These are phyloP conservation scores for Leishmania tropica DNA, from an alignment of 208 protist species.

Conservation along the genomic window DNA sequence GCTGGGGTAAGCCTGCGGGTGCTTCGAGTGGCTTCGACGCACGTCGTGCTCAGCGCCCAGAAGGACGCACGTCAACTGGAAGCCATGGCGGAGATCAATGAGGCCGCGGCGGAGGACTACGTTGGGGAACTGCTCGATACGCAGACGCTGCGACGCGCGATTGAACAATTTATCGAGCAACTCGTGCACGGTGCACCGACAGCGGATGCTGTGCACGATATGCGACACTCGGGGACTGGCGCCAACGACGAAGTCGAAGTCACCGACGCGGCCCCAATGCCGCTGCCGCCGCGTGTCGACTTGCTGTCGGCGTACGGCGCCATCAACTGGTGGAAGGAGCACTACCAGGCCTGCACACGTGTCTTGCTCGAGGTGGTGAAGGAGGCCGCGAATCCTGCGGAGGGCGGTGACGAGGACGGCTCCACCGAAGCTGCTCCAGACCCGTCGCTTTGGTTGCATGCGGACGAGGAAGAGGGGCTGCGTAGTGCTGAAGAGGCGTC, in stretches of 20 bases:
- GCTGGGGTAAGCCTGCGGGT: constrained; percentile 75
- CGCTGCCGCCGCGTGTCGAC: constrained; percentile 50
- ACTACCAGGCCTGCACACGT: constrained; percentile 61
- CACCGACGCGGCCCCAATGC: not conserved
- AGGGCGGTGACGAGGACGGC: not conserved
- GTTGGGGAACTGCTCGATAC: constrained; percentile 33
- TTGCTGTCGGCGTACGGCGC: constrained; percentile 35
- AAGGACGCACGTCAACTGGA: constrained; percentile 34
- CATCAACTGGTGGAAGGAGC: constrained; percentile 55
- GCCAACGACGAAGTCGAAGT: not conserved
- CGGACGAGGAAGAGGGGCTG: not conserved
- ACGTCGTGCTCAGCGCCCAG: constrained; percentile 42
- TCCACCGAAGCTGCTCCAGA: not conserved
- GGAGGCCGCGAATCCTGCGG: constrained; percentile 9
- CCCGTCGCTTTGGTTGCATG: not conserved
- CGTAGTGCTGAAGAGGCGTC: constrained; percentile 2
- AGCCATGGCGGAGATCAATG: constrained; percentile 18
- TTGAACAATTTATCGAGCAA: constrained; percentile 25
- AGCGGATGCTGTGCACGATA: not conserved
- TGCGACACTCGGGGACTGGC: not conserved
- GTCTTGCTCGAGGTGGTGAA: constrained; percentile 50
- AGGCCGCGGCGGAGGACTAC: constrained; percentile 31
- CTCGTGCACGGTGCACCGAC: constrained; percentile 24
- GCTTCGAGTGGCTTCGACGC: constrained; percentile 61
- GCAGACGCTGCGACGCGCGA: constrained; percentile 30